Conservation (phyloP, 805 yeast genomes). For the Kodamaea kaohsiungensis region DNA sequence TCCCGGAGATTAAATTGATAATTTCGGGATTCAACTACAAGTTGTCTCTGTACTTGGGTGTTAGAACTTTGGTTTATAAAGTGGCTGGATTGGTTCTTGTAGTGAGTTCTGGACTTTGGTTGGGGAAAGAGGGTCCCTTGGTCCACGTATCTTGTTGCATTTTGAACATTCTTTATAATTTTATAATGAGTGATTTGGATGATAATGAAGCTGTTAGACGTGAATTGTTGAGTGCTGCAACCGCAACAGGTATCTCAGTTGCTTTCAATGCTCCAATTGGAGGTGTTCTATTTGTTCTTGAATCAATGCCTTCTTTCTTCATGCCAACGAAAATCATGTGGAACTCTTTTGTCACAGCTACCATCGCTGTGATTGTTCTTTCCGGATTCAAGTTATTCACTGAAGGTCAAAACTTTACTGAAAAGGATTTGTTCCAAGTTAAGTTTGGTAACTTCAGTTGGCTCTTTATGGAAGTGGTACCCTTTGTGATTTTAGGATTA, state of each 20-base stretch:
- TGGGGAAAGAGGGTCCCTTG: constrained; percentile 86
- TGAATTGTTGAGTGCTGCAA: constrained; percentile 69
- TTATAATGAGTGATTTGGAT: constrained; percentile 29
- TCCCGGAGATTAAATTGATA: constrained; percentile 69
- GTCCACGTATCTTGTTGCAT: constrained; percentile 76
- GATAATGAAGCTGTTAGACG: constrained; percentile 61
- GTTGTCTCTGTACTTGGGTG: constrained; percentile 49
- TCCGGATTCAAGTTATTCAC: constrained; percentile 41
- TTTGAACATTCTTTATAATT: constrained; percentile 33
- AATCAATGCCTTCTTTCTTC: constrained; percentile 64
- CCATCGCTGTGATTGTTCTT: constrained; percentile 65
- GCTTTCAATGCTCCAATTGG: constrained; percentile 89
- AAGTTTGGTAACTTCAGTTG: constrained; percentile 71
- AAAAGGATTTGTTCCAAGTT: constrained; percentile 57
- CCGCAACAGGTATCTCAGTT: constrained; percentile 81
- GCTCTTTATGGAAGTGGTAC: constrained; percentile 68
- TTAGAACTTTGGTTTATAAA: constrained; percentile 55
- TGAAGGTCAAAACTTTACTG: constrained; percentile 40
- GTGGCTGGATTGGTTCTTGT: constrained; percentile 59
- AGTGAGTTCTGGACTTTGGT: constrained; percentile 76
- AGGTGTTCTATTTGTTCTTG: constrained; percentile 78
- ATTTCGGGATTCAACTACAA: constrained; percentile 62
- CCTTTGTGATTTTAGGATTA: constrained; percentile 70
- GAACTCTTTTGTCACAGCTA: constrained; percentile 81
- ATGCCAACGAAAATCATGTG: constrained; percentile 69